phyloP scores from a whole-genome alignment of 192 early-diverging fungal species.

The Coemansia guatemalensis region DNA sequence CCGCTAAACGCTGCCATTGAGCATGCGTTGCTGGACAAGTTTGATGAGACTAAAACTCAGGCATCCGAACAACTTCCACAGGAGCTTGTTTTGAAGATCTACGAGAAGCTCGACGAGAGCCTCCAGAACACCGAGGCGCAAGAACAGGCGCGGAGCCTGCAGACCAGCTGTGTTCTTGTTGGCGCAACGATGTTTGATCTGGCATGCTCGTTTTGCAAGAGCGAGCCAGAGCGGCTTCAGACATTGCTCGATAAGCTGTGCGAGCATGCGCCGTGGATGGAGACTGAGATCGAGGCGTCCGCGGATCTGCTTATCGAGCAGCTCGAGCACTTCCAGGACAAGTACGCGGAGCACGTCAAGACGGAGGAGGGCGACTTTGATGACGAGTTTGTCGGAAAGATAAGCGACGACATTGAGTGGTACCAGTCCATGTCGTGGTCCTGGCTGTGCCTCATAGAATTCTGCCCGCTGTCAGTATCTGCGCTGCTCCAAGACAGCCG shows the following conservation, averaged over 20 bases:
- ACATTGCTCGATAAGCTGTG: conserved; percentile 45
- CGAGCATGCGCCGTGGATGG: conserved; percentile 48
- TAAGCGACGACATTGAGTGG: conserved; percentile 26
- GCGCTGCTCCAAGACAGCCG: conserved; percentile 34
- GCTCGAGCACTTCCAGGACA: conserved; percentile 48
- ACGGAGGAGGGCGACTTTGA: conserved; percentile 11
- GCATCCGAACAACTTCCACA: conserved; percentile 7
- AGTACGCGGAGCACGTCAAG: conserved; percentile 20
- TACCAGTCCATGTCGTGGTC: conserved; percentile 30
- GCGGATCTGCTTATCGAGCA: conserved; percentile 52
- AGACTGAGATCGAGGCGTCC: conserved; percentile 49
- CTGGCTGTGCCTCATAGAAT: conserved; percentile 30
- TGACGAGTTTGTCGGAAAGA: conserved; percentile 10
- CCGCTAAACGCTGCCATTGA: conserved; percentile 14
- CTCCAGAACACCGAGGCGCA: conserved; percentile 27
- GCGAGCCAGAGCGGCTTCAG: conserved; percentile 38
- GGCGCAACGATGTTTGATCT: conserved; percentile 58
- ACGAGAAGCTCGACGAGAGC: conserved; percentile 39
- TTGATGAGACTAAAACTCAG: conserved; percentile 3
- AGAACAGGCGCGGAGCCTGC: conserved; percentile 23
- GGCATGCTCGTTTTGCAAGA: conserved; percentile 48
- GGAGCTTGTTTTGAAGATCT: conserved; percentile 26
- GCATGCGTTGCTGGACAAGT: conserved; percentile 16
- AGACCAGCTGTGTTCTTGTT: conserved; percentile 34
- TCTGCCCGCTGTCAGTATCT: conserved; percentile 14